phyloP scores from a whole-genome alignment of 2,329 filamentous ascomycete genomes.

The Chalara sp. region DNA sequence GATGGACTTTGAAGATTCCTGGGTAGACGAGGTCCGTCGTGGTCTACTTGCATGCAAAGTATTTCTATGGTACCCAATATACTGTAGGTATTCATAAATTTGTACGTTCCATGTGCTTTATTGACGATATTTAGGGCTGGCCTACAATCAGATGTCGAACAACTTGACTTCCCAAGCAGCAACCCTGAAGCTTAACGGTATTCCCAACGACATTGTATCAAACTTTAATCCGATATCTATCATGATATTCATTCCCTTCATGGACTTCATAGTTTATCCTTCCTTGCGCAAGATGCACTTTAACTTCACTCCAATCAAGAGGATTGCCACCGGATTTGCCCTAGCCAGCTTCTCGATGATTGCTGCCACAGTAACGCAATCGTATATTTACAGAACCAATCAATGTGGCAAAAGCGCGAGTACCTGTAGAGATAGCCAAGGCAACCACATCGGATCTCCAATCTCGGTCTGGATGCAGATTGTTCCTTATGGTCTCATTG shows the following conservation, averaged over 20 bases:
- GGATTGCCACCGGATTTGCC: slow-evolving; percentile 53
- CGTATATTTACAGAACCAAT: slow-evolving; percentile 48
- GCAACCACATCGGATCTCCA: slow-evolving; percentile 18
- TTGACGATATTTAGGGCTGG: no score
- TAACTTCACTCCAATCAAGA: slow-evolving; percentile 49
- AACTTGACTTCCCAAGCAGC: slow-evolving; percentile 59
- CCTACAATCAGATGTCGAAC: slow-evolving; percentile 51
- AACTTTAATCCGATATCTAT: slow-evolving; percentile 55
- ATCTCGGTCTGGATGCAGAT: slow-evolving; percentile 49
- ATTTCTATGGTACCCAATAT: slow-evolving; percentile 50
- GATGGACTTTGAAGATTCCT: slow-evolving; percentile 80
- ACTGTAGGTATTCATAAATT: slow-evolving; percentile 27
- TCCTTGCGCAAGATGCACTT: slow-evolving; percentile 43
- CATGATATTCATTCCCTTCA: slow-evolving; percentile 49
- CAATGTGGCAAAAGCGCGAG: slow-evolving; percentile 44
- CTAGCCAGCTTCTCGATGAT: slow-evolving; percentile 44
- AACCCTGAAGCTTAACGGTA: slow-evolving; percentile 42
- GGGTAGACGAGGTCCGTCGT: slow-evolving; percentile 72
- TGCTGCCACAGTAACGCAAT: slow-evolving; percentile 49
- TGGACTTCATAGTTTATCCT: slow-evolving; percentile 50
- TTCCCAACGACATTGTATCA: slow-evolving; percentile 53
- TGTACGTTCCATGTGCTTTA: no score
- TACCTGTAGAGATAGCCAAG: slow-evolving; percentile 35
- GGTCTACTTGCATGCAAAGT: slow-evolving; percentile 64
- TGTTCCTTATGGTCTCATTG: slow-evolving; percentile 46